Conservation (phyloP, 2,329 filamentous ascomycete genomes). For the Ceratocystis alfenasii region DNA sequence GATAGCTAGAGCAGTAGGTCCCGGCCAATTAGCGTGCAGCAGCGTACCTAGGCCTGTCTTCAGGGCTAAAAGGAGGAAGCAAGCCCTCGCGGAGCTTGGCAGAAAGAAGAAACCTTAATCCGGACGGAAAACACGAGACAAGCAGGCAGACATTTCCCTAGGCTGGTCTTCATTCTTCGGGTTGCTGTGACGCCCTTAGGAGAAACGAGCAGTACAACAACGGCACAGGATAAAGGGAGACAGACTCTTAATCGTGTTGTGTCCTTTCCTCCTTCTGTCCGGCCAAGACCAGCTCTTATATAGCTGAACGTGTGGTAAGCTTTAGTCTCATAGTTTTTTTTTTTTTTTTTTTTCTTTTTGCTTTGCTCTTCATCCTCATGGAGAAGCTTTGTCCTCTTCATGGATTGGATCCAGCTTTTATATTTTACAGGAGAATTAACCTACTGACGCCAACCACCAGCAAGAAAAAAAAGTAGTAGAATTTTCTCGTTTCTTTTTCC, state of each 20-base stretch:
- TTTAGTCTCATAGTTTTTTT: too few relatives aligned
- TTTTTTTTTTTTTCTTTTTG: neutral
- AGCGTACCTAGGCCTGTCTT: neutral
- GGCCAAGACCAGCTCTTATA: neutral
- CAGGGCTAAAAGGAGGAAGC: neutral
- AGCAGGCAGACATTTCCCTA: neutral
- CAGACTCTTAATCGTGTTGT: neutral
- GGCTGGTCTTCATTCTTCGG: conserved; percentile 1
- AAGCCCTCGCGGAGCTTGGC: neutral
- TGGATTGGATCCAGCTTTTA: neutral
- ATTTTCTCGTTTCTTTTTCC: neutral
- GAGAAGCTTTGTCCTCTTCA: neutral
- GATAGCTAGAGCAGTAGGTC: neutral
- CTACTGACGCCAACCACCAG: conserved; percentile 5
- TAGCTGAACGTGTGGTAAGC: neutral
- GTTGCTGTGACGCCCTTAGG: neutral
- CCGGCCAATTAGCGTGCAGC: neutral
- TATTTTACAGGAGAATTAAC: neutral
- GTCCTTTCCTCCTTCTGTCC: neutral
- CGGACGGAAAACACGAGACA: neutral
- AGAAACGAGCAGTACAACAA: neutral
- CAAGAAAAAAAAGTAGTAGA: neutral
- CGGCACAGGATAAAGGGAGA: neutral
- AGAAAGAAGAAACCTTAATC: neutral
- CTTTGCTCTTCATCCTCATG: neutral